phyloP scores from a whole-genome alignment of 148 eudicot genomes.

The Fagopyrum tataricum region DNA sequence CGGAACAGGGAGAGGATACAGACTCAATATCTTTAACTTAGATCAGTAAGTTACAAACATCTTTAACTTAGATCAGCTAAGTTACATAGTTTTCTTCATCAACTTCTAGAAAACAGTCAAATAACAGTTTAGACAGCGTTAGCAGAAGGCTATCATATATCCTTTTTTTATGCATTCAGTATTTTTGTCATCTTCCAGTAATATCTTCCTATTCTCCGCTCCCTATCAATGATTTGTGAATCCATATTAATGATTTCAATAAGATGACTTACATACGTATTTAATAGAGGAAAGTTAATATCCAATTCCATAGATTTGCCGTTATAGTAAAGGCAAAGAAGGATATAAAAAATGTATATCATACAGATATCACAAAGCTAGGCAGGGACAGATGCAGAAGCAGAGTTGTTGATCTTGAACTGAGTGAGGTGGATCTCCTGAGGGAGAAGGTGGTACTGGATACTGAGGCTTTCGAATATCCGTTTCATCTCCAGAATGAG shows the following conservation, averaged over 20 bases:
- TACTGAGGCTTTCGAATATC: constrained; percentile 33
- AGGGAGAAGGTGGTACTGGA: constrained; percentile 56
- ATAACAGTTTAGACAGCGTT: neutral
- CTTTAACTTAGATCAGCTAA: constrained; percentile 13
- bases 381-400: constrained; percentile 1
- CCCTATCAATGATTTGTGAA: neutral
- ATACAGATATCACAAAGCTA: neutral
- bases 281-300: neutral
- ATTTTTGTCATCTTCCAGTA: neutral
- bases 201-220: neutral
- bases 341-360: too few species aligned
- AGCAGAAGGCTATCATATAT: neutral
- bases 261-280: neutral
- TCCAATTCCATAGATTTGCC: neutral
- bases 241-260: neutral
- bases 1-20: constrained; percentile 74
- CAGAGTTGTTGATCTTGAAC: constrained; percentile 17
- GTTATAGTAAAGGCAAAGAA: too few species aligned
- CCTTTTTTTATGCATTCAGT: neutral
- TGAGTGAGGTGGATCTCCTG: constrained; percentile 58
- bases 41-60: neutral
- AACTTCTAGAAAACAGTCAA: neutral
- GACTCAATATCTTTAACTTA: constrained; percentile 47
- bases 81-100: neutral
- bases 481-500: constrained; percentile 54